A percentile compares a stretch with the other conserved stretches of the same genome.
phyloP scores from a whole-genome alignment of 208 protist genomes.

The Phytomonas sp. region DNA sequence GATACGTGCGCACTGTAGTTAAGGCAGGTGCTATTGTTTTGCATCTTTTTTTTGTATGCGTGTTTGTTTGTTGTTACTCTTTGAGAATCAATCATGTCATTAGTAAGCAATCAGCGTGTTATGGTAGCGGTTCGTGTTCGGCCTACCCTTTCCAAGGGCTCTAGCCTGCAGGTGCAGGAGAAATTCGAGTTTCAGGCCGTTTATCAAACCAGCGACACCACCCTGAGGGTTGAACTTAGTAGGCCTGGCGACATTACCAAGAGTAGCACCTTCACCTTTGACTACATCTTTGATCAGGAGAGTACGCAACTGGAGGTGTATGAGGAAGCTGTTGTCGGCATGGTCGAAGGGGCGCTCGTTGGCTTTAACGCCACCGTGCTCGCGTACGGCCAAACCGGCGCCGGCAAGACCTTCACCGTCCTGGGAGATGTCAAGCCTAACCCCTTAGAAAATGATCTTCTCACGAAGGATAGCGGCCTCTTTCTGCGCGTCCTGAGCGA shows the following conservation, averaged over 20 bases:
- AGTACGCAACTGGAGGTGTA: slow-evolving; percentile 86
- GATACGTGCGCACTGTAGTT: neutral
- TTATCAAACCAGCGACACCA: slow-evolving; percentile 44
- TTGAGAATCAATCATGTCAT: slow-evolving; percentile 3
- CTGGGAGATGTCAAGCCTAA: slow-evolving; percentile 65
- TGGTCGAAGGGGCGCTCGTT: slow-evolving; percentile 74
- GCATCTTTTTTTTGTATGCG: neutral
- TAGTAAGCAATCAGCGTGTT: slow-evolving; percentile 46
- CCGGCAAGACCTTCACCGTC: slow-evolving; percentile 86
- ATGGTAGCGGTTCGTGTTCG: slow-evolving; percentile 82
- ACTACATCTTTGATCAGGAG: slow-evolving; percentile 86
- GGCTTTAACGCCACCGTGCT: slow-evolving; percentile 76
- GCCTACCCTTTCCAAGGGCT: slow-evolving; percentile 53
- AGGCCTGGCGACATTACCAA: slow-evolving; percentile 33
- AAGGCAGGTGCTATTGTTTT: neutral
- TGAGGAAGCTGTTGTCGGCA: slow-evolving; percentile 73
- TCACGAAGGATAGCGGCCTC: slow-evolving; percentile 79
- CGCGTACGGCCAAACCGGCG: slow-evolving; percentile 89
- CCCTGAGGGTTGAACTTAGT: slow-evolving; percentile 49
- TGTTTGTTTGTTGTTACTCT: slow-evolving; percentile 5
- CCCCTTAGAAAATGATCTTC: slow-evolving; percentile 55
- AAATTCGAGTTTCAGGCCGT: slow-evolving; percentile 62
- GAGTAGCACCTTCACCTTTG: slow-evolving; percentile 66
- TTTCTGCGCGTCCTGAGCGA: slow-evolving; percentile 83
- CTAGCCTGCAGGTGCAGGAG: slow-evolving; percentile 47